These are phyloP conservation scores for Pulveroboletus sp. DNA, from an alignment of 768 basidiomycete species.

Conservation along the genomic window DNA sequence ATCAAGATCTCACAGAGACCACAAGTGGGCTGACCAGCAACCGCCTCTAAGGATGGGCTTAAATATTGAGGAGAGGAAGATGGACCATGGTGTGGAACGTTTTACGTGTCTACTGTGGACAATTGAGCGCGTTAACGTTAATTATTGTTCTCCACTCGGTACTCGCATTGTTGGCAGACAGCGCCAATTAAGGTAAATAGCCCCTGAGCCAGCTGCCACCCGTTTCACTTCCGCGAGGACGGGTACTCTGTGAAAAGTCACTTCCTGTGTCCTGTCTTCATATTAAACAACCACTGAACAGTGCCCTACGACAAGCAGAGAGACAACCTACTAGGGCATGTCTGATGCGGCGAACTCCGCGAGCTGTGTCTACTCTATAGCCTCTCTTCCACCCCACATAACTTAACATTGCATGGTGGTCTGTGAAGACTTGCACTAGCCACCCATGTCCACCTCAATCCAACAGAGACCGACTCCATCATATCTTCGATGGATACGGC, in stretches of 20 bases:
- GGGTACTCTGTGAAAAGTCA: neutral
- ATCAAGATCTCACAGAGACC: constrained; percentile 20
- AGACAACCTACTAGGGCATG: neutral
- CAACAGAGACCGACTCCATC: constrained; percentile 4
- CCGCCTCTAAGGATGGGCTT: constrained; percentile 13
- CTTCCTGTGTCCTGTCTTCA: neutral
- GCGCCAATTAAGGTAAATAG: constrained; percentile 3
- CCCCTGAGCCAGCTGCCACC: constrained; percentile 8
- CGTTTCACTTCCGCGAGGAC: neutral
- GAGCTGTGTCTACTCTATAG: no score
- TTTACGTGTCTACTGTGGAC: constrained; percentile 11
- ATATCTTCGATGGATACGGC: constrained; percentile 21
- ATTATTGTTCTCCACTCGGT: constrained; percentile 12
- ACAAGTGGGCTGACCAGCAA: constrained; percentile 16
- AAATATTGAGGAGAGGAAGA: constrained; percentile 3
- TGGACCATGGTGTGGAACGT: neutral
- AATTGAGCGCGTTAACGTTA: constrained; percentile 9
- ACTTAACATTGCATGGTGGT: neutral
- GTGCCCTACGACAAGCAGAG: neutral
- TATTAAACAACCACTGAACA: neutral
- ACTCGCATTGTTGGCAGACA: neutral
- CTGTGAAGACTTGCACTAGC: neutral
- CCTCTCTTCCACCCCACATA: neutral
- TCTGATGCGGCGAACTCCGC: constrained; percentile 1
- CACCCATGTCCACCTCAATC: constrained; percentile 11